These are phyloP conservation scores for Alternaria burnsii DNA, from an alignment of 2,329 filamentous ascomycete species.

Conservation along the genomic window DNA sequence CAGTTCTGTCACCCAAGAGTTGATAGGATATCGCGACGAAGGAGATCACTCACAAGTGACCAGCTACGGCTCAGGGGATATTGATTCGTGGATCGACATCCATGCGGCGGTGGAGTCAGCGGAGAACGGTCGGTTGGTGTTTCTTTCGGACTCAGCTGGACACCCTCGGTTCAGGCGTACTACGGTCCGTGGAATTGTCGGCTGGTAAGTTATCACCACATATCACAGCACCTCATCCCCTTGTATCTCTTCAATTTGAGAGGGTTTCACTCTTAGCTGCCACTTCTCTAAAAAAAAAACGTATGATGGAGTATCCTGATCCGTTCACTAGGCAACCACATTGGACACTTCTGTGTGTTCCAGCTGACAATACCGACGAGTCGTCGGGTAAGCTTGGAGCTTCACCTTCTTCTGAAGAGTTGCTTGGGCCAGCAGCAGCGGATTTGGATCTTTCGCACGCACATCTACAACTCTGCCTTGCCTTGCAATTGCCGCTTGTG, in stretches of 20 bases:
- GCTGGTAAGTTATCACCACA: conserved; percentile 65
- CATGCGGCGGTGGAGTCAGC: conserved; percentile 78
- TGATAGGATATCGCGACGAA: conserved; percentile 76
- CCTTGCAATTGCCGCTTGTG: conserved; percentile 77
- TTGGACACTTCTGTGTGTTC: conserved; percentile 88
- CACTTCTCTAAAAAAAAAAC: neutral
- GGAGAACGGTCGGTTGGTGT: conserved; percentile 77
- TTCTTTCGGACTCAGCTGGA: conserved; percentile 91
- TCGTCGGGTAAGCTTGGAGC: conserved; percentile 52
- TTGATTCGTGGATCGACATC: conserved; percentile 94
- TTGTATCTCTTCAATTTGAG: neutral
- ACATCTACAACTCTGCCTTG: conserved; percentile 85
- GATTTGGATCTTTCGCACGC: conserved; percentile 78
- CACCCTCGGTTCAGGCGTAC: conserved; percentile 90
- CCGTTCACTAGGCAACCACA: conserved; percentile 70
- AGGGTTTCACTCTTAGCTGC: neutral
- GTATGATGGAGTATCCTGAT: conserved; percentile 10
- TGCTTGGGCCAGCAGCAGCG: conserved; percentile 59
- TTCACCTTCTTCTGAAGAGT: conserved; percentile 62
- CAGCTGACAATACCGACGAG: conserved; percentile 74
- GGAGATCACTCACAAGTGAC: conserved; percentile 60
- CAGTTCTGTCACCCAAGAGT: conserved; percentile 91
- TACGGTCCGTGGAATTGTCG: conserved; percentile 86
- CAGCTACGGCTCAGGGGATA: conserved; percentile 86
- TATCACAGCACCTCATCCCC: neutral